Conservation (phyloP, 352 stramenopile species). For the Phytophthora colocasiae region DNA sequence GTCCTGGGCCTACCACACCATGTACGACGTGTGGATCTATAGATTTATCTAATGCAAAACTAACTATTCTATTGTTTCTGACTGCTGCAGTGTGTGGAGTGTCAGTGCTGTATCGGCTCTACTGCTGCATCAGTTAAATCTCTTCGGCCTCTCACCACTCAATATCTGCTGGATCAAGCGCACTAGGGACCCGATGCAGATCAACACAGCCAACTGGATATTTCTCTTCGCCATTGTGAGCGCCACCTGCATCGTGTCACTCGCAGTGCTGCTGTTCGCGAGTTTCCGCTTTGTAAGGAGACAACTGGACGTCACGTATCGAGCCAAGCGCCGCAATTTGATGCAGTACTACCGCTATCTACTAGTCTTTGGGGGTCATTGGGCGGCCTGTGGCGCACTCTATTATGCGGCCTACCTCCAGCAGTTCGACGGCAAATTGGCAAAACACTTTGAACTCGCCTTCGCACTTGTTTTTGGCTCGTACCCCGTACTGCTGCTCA, state of each 20-base stretch:
- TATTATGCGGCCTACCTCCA: conserved; percentile 83
- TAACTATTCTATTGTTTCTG: background rate
- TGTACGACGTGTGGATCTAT: conserved; percentile 41
- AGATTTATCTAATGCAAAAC: background rate
- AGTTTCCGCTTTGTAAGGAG: conserved; percentile 87
- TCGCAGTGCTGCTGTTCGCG: conserved; percentile 80
- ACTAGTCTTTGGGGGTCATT: conserved; percentile 77
- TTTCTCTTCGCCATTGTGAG: conserved; percentile 67
- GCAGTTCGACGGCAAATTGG: conserved; percentile 63
- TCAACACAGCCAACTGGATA: conserved; percentile 76
- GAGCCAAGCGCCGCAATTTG: conserved; percentile 80
- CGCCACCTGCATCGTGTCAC: conserved; percentile 61
- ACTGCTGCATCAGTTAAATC: conserved; percentile 65
- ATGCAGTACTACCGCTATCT: conserved; percentile 90
- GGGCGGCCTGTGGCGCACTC: conserved; percentile 64
- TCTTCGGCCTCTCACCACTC: conserved; percentile 71
- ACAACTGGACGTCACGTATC: conserved; percentile 86
- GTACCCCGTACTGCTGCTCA: conserved; percentile 74
- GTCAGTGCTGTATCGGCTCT: conserved; percentile 67
- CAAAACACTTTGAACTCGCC: conserved; percentile 63
- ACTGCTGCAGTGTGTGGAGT: conserved; percentile 66
- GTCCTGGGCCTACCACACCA: conserved; percentile 82
- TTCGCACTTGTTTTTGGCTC: conserved; percentile 74
- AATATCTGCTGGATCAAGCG: conserved; percentile 84
- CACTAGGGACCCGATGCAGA: conserved; percentile 41